Base-by-base conservation (phyloP, 495 filamentous ascomycete species). In the Penicillium bovifimosum region DNA sequence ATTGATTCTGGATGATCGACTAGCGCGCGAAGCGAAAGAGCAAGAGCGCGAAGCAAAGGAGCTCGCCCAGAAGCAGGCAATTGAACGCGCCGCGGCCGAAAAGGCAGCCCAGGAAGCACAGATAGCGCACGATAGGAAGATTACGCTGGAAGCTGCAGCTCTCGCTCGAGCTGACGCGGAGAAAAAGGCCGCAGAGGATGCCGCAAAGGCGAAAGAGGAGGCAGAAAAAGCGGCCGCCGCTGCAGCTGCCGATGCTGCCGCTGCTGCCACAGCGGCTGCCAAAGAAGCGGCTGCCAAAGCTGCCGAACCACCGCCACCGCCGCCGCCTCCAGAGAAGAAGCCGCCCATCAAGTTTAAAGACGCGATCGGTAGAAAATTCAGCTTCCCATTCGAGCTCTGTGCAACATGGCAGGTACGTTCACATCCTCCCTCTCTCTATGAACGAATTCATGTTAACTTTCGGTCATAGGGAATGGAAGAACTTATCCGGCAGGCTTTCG, bases 401-500 rank as follows among this genome's bases (percentile, higher is more conserved):
- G 82, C 82, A 50, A 88, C 85, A 1, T 95, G 87, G 88, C 75
- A 80, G 78, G 87, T 88, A 80, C 54, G 82, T 49, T 49, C n/a
- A 20, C 10, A 76, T 28, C 38, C 7, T 20, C 26, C 33, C 16
- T n/a, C 20, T 41, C 0, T 34, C 7, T 2, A 41, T 13, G 28
- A 2, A 34, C 26, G 6, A 17, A 11, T 0, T 27, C 34, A 10
- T 24, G 31, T 58, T 67, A 48, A 65, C 50, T 26, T 2, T 26
- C 26, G 17, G 41, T 35, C 59, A 9, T 60, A 91, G 87, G 86
- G 86, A 7, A 91, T 92, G 86, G 86, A 92, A 65, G 81, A 85
- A 14, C 76, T 95, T 18, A 93, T 95, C 66, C 85, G 86, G 59
- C 87, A 93, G 75, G 88, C 89, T 17, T 95, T 95, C 61, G 68